These are phyloP conservation scores for Penicillium bialowiezense DNA, from an alignment of 495 filamentous ascomycete genomes.

Conservation along the genomic window DNA sequence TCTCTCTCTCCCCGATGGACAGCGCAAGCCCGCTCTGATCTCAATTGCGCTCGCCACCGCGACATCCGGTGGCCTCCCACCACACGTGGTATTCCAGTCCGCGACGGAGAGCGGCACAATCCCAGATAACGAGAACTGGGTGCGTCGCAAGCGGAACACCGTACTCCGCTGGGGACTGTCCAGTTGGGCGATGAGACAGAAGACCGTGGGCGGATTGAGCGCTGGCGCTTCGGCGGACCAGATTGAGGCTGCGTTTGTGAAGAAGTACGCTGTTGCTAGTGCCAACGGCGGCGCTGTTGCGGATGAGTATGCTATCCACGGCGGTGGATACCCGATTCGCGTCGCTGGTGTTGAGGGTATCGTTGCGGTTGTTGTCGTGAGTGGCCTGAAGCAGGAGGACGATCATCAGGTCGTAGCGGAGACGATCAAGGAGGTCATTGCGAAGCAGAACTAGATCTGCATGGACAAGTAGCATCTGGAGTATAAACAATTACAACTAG, in stretches of 20 bases:
- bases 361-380: conserved; percentile 71
- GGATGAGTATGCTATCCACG: conserved; percentile 70
- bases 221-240: conserved; percentile 25
- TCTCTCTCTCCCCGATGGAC: conserved; percentile 43
- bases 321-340: conserved; percentile 67
- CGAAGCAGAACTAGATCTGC: conserved; percentile 11
- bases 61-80: conserved; percentile 35
- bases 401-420: conserved; percentile 74
- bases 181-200: conserved; percentile 64
- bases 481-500: too few relatives aligned
- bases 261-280: conserved; percentile 52
- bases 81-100: conserved; percentile 61
- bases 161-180: conserved; percentile 67
- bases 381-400: conserved; percentile 72
- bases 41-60: conserved; percentile 54
- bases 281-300: conserved; percentile 41
- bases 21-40: conserved; percentile 57
- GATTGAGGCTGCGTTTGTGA: conserved; percentile 56
- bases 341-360: conserved; percentile 69
- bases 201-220: conserved; percentile 36
- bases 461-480: background rate
- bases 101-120: conserved; percentile 53
- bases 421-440: conserved; percentile 51
- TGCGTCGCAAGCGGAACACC: conserved; percentile 61
- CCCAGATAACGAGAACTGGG: conserved; percentile 62